Evolutionary conservation across 169 alveolate genomes (phyloP).

Genomic region (Plasmodium vivax): DNA sequence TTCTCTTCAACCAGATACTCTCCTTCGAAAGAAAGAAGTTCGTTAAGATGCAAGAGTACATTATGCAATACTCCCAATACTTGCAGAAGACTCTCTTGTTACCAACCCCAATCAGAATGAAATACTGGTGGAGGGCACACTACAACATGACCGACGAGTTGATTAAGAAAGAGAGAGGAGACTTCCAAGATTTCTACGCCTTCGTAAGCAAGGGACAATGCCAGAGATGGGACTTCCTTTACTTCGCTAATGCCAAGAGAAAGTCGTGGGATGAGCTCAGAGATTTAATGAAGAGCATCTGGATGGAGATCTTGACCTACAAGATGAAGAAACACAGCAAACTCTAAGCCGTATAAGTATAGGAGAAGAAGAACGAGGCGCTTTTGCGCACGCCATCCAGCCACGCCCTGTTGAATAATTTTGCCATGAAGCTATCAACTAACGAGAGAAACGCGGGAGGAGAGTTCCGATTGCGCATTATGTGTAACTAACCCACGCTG

Average conservation of each 20-base stretch:
- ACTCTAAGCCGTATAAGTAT: background rate
- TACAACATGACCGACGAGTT: slow-evolving; percentile 20
- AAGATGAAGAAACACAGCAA: slow-evolving; percentile 43
- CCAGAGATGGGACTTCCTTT: slow-evolving; percentile 5
- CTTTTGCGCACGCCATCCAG: background rate
- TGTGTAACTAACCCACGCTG: background rate
- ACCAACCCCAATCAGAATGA: slow-evolving; percentile 16
- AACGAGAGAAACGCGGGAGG: background rate
- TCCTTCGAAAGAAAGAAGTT: slow-evolving; percentile 21
- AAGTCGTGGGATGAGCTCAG: slow-evolving; percentile 10
- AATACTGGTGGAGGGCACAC: slow-evolving; percentile 56
- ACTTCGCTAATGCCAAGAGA: slow-evolving; percentile 18
- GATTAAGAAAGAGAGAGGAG: slow-evolving; percentile 19
- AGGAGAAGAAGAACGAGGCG: background rate
- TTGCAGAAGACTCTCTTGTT: slow-evolving; percentile 8
- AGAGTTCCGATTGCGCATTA: background rate
- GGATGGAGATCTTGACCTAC: slow-evolving; percentile 52
- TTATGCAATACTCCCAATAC: slow-evolving; percentile 17
- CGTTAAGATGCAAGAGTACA: slow-evolving; percentile 33
- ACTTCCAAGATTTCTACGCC: background rate
- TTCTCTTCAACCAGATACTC: slow-evolving; percentile 4
- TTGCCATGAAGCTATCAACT: background rate
- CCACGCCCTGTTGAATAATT: background rate
- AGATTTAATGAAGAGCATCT: background rate
- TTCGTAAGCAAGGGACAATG: slow-evolving; percentile 20